These are phyloP conservation scores for Metschnikowia kunwiensis DNA, from an alignment of 805 yeast species.

Conservation along the genomic window DNA sequence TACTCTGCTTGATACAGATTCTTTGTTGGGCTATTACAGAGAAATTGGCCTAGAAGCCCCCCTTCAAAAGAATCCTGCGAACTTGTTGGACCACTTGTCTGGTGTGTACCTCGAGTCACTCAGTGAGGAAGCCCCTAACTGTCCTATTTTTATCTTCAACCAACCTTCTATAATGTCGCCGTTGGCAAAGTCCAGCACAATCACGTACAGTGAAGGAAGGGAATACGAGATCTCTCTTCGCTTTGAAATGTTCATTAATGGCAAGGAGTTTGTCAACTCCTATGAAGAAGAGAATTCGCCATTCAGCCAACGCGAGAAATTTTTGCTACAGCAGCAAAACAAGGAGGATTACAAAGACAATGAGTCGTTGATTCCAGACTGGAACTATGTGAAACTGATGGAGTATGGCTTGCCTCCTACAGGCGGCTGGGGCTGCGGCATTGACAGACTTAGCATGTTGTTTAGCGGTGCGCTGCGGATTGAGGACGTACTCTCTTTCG, in stretches of 20 bases:
- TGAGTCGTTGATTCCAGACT: constrained; percentile 71
- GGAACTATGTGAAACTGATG: constrained; percentile 68
- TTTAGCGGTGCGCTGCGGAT: constrained; percentile 63
- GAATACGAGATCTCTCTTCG: constrained; percentile 54
- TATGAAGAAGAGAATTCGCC: constrained; percentile 97
- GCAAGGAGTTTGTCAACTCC: constrained; percentile 84
- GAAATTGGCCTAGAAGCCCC: constrained; percentile 38
- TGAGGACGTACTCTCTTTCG: constrained; percentile 73
- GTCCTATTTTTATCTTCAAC: constrained; percentile 73
- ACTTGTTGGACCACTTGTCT: constrained; percentile 62
- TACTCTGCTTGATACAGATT: constrained; percentile 33
- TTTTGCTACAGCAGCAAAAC: constrained; percentile 52
- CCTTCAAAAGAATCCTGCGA: constrained; percentile 47
- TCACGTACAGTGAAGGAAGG: constrained; percentile 26
- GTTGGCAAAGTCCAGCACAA: constrained; percentile 63
- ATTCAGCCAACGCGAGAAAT: constrained; percentile 60
- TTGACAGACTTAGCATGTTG: constrained; percentile 84
- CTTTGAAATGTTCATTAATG: constrained; percentile 80
- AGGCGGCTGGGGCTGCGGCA: constrained; percentile 97
- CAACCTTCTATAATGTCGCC: constrained; percentile 89
- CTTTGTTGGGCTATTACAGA: constrained; percentile 40
- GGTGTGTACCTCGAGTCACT: constrained; percentile 62
- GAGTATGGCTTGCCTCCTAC: constrained; percentile 97
- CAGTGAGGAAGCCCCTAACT: constrained; percentile 33
- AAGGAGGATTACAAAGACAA: constrained; percentile 49